A percentile compares a stretch with the other conserved stretches of the same genome.
Conservation (phyloP, 371 early-diverging fungal genomes). For the Umbelopsis sp. region DNA sequence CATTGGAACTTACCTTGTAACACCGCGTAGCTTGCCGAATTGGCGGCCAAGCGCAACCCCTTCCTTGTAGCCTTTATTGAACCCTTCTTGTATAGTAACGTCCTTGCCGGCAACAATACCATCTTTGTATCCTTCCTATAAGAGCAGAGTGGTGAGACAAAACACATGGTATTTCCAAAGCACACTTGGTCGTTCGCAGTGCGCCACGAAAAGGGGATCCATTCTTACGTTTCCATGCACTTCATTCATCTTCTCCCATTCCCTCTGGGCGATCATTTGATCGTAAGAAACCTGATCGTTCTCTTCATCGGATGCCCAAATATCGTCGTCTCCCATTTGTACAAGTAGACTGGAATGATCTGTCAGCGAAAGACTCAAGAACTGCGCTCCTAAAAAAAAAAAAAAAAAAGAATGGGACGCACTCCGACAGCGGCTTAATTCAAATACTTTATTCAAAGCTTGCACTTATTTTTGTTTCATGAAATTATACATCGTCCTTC, state of each 20-base stretch:
- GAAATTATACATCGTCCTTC: not conserved
- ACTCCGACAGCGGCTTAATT: too few species aligned
- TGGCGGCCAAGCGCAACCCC: conserved; percentile 49
- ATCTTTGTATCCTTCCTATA: conserved; percentile 66
- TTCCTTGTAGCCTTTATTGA: conserved; percentile 61
- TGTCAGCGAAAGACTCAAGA: not conserved
- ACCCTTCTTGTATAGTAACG: conserved; percentile 62
- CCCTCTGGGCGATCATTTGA: conserved; percentile 50
- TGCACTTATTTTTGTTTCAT: too few species aligned
- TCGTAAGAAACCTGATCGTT: conserved; percentile 43
- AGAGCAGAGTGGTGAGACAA: not conserved
- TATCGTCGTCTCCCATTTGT: conserved; percentile 35
- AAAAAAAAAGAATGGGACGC: too few species aligned
- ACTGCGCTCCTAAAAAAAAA: too few species aligned
- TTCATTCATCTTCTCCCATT: conserved; percentile 59
- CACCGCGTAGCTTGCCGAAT: conserved; percentile 56
- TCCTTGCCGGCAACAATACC: conserved; percentile 70
- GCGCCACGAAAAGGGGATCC: not conserved
- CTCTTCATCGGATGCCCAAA: conserved; percentile 55
- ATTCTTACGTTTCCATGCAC: conserved; percentile 58
- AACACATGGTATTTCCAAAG: too few species aligned
- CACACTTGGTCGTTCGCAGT: too few species aligned
- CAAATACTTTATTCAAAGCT: too few species aligned
- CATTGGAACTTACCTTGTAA: conserved; percentile 38
- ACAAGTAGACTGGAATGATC: not conserved